Evolutionary conservation across 2,329 filamentous ascomycete species (phyloP), one percentile per base, ranked within the genome.

Genomic region (Celoporthe dispersa): DNA sequence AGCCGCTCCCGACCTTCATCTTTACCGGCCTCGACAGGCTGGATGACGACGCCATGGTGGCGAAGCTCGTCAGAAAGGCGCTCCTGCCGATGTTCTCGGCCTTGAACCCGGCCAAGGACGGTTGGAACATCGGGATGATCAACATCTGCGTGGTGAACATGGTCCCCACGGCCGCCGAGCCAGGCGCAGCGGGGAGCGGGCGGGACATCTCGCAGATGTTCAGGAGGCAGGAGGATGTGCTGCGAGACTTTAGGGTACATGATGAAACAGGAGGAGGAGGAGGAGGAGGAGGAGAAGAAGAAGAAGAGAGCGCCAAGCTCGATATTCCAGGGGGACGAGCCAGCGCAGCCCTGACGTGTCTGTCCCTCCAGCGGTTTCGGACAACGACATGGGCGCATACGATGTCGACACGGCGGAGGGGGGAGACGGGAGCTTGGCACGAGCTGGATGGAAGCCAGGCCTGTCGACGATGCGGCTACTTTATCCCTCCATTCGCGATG

Each of bases 91-190:
- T 97, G 78, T 94, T 97, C 76, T 88, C 89, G 19, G 90, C 88
- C 72, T 83, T 97, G 16, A 91, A 95, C 73, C 86, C 89, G 0
- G 89, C 92, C 71, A 87, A 86, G 72, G 82, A 84, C 9, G 83
- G 84, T 11, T 97, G 93, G 92, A 92, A 95, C 74, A 80, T 98
- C 25, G 92, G 92, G 73, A 82, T 98, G 66, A 84, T 98, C 70
- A 98, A 98, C 73, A 83, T 98, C 31, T 94, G 93, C 61, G 94
- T 93, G 9, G 92, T 92, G 19, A 97, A 97, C 77, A 95, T 98
- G 90, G 86, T 86, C 1, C 83, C 86, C 55, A 84, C 82, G 22
- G 88, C 87, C 5, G 82, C 82, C 19, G 84, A 86, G 51, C 41
- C 48, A 55, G 79, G 80, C 53, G 81, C 84, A 70, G 80, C 82